A percentile compares a stretch with the other conserved stretches of the same genome.
Evolutionary conservation across 2,329 filamentous ascomycete species (phyloP).

Genomic region (Penicillium sp.): DNA sequence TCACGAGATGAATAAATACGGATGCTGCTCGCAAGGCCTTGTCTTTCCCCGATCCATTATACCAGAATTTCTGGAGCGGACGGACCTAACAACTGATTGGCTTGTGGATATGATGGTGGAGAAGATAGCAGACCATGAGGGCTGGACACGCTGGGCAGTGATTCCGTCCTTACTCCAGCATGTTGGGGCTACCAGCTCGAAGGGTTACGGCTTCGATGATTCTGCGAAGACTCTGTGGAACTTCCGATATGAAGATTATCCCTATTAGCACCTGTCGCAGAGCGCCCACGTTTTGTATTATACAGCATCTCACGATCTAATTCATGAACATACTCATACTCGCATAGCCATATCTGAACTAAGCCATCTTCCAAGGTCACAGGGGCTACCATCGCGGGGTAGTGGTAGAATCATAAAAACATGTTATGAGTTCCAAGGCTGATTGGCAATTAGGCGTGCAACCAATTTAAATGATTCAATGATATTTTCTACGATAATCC

Average conservation of each 20-base stretch:
- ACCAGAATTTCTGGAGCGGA: background rate
- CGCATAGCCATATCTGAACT: too few species aligned
- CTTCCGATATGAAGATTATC: background rate
- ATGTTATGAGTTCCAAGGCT: too few species aligned
- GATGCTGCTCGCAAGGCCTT: background rate
- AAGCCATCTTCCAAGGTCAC: too few species aligned
- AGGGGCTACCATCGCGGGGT: too few species aligned
- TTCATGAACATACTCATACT: too few species aligned
- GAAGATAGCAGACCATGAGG: background rate
- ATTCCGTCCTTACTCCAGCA: background rate
- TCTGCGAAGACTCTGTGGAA: background rate
- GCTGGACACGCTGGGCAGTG: background rate
- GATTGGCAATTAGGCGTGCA: too few species aligned
- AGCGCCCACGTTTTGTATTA: background rate
- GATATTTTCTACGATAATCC: too few species aligned
- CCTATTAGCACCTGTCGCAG: background rate
- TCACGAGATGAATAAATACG: background rate
- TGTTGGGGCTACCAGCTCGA: background rate
- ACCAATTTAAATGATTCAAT: too few species aligned
- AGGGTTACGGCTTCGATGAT: background rate
- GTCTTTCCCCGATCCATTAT: background rate
- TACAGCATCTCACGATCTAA: too few species aligned
- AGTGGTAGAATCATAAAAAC: too few species aligned
- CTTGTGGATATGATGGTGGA: background rate
- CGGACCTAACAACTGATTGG: conserved; percentile 1